Evolutionary conservation across 768 basidiomycete species (phyloP).

Genomic region (Tylopilus vinaceipallidus): DNA sequence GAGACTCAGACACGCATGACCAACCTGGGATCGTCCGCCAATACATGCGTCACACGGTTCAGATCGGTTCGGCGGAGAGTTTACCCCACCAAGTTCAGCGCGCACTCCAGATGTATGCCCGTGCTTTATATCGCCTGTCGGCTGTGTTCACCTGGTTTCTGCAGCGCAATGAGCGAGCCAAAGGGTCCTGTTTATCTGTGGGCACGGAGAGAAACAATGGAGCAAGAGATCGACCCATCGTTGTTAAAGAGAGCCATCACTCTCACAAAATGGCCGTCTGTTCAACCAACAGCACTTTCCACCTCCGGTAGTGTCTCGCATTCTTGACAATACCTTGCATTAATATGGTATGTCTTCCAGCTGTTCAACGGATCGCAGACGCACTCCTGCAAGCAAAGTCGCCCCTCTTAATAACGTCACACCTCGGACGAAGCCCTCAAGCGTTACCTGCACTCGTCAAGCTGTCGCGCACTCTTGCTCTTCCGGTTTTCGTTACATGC

Average conservation of each 20-base stretch:
- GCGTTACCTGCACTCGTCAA: conserved; percentile 45
- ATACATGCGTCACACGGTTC: conserved; percentile 67
- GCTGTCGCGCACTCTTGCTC: conserved; percentile 50
- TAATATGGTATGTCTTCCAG: conserved; percentile 15
- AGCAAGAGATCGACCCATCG: conserved; percentile 52
- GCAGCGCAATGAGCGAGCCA: conserved; percentile 65
- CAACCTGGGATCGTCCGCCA: conserved; percentile 69
- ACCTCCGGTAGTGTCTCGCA: conserved; percentile 28
- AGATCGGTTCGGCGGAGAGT: conserved; percentile 55
- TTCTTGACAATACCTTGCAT: background rate
- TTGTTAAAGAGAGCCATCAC: conserved; percentile 32
- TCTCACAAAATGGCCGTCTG: conserved; percentile 46
- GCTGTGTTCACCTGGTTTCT: conserved; percentile 1
- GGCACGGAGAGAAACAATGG: conserved; percentile 69
- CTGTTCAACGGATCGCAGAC: conserved; percentile 39
- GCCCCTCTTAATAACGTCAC: conserved; percentile 66
- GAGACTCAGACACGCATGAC: conserved; percentile 58
- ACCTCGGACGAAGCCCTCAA: conserved; percentile 53
- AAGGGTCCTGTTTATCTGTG: conserved; percentile 75
- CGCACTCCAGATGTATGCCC: conserved; percentile 65
- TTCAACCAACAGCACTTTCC: conserved; percentile 51
- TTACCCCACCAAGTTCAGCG: conserved; percentile 51
- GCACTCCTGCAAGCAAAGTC: conserved; percentile 49
- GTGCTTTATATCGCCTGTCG: conserved; percentile 6
- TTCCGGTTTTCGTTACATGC: conserved; percentile 54